Base-by-base conservation (phyloP, 805 yeast genomes). In the Wickerhamomyces silvicola region DNA sequence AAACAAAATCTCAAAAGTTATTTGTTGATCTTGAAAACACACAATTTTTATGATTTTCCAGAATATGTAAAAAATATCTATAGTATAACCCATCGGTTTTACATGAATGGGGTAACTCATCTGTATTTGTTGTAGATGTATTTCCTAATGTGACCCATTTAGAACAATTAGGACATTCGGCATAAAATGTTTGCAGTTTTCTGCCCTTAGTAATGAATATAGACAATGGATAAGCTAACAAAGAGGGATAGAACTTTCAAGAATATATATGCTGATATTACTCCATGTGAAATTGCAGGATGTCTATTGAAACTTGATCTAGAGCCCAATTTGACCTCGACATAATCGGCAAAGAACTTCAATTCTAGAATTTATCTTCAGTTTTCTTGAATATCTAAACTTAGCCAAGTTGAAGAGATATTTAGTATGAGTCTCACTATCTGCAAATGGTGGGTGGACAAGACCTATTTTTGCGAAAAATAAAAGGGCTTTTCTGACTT, bases 281-380 rank as follows among this genome's bases (percentile, higher is more conserved):
- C 32, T n/a, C 56, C 56, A 39, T 50, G 56, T 1, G 50, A 41
- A 13, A 48, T 33, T 11, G 46, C 41, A 22, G 49, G 31, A 37
- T 50, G 56, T 4, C 37, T 32, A 4, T 32, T 25, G 24, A 37
- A 42, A 3, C 37, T 21, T 4, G 5, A 1, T 26, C 39, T 26
- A 19, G 6, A 48, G 20, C 56, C 56, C 48, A 25, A 48, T 43
- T 17, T 36, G 30, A 3, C 56, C 56, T 15, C 47, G 39, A 28
- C 56, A 50, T n/a, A 48, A 35, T 6, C 52, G 46, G 33, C 56
- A 50, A 22, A 50, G 28, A 15, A 41, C 34, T 15, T 48, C 45
- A 16, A 28, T 7, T 18, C 20, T 14, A 9, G 9, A 16, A 7
- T 18, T 18, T 28, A 11, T 8, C 28, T 33, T 36, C 4, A 9